phyloP scores from a whole-genome alignment of 1,139 yeast genomes.

The Saccharomyces pastorianus region DNA sequence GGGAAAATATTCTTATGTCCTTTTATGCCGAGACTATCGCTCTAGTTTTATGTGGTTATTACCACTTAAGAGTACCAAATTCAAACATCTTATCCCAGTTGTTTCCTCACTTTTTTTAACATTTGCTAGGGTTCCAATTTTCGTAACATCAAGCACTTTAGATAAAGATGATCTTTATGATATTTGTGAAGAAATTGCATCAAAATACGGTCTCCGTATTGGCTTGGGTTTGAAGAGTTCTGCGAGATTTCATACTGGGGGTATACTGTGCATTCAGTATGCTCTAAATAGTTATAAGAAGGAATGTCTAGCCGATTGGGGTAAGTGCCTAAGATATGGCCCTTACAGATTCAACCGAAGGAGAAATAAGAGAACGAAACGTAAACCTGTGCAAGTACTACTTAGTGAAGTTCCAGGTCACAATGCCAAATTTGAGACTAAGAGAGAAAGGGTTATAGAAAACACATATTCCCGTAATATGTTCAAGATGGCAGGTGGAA shows the following conservation, averaged over 20 bases:
- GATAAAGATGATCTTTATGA: constrained; percentile 27
- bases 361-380: constrained; percentile 16
- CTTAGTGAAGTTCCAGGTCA: constrained; percentile 12
- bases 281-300: constrained; percentile 13
- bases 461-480: constrained; percentile 20
- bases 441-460: constrained; percentile 16
- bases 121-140: constrained; percentile 25
- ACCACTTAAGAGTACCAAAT: constrained; percentile 23
- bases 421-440: constrained; percentile 14
- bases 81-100: constrained; percentile 16
- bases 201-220: constrained; percentile 17
- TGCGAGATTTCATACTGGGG: constrained; percentile 18
- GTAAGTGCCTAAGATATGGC: constrained; percentile 21
- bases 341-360: constrained; percentile 14
- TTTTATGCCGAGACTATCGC: constrained; percentile 26
- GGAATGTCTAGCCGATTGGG: constrained; percentile 25
- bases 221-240: constrained; percentile 26
- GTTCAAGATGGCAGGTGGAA: constrained; percentile 13
- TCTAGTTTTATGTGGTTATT: constrained; percentile 27
- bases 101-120: constrained; percentile 18
- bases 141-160: constrained; percentile 25
- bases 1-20: constrained; percentile 24
- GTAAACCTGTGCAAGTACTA: constrained; percentile 17
- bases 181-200: constrained; percentile 22
- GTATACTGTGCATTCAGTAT: constrained; percentile 17